Evolutionary conservation across 2,329 filamentous ascomycete species (phyloP).

Genomic region (Thielaviopsis populi): DNA sequence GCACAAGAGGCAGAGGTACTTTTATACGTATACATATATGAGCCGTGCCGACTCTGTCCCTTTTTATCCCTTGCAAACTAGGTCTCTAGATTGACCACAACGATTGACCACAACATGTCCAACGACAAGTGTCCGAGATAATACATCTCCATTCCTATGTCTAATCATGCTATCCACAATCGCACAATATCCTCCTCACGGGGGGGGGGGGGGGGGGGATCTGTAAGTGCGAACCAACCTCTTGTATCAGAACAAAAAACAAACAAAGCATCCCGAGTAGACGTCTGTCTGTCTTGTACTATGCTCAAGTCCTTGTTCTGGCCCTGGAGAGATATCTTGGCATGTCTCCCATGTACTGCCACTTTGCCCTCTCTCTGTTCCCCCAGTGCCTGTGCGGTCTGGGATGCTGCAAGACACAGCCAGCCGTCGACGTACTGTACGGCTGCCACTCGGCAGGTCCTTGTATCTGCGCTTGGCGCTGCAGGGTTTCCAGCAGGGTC

Average conservation of each 20-base stretch:
- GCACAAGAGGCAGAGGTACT: too few species aligned
- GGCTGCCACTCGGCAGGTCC: slow-evolving; percentile 2
- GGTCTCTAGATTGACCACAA: too few species aligned
- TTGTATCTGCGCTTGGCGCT: neutral
- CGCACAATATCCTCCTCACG: too few species aligned
- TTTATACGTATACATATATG: neutral
- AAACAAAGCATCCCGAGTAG: neutral
- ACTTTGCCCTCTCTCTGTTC: slow-evolving; percentile 1
- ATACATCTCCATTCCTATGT: neutral
- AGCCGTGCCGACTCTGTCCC: too few species aligned
- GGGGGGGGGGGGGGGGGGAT: too few species aligned
- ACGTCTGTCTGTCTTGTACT: neutral
- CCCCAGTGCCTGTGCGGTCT: slow-evolving; percentile 7
- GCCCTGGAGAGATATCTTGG: neutral
- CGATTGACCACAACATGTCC: too few species aligned
- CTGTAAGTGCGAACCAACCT: too few species aligned
- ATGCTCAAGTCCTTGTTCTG: neutral
- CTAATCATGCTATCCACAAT: neutral
- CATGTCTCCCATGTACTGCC: slow-evolving; percentile 11
- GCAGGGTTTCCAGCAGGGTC: slow-evolving; percentile 5
- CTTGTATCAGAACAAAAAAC: too few species aligned
- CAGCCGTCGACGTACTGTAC: neutral
- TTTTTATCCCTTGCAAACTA: too few species aligned
- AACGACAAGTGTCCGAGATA: neutral
- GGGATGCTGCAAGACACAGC: slow-evolving; percentile 9